Base-by-base conservation (phyloP, 1,284 basidiomycete species). In the Cryptococcus depauperatus region DNA sequence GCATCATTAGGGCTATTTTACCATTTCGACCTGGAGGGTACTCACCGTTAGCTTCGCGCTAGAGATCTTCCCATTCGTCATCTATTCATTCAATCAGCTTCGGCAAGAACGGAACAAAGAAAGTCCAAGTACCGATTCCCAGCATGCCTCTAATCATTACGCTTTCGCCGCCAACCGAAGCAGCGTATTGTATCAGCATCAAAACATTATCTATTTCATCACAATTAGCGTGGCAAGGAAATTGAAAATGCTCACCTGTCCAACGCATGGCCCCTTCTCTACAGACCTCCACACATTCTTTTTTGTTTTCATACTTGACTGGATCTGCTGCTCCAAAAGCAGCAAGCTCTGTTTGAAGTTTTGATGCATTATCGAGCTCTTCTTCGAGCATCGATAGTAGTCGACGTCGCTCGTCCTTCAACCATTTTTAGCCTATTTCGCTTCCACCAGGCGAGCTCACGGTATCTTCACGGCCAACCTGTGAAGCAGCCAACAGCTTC, bases 241-340 rank as follows among this genome's bases (percentile, higher is more conserved):
- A 50, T n/a, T n/a, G n/a, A n/a, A n/a, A n/a, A n/a, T n/a, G n/a
- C n/a, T n/a, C 57, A 89, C 87, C 87, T 35, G 88, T 91, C 85
- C 87, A 90, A 9, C 86, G 79, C 28, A 82, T 64, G 6, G 83
- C 79, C 3, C 85, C 86, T 58, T 88, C 84, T 50, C 82, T 84
- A 5, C 84, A 85, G 4, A 89, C 74, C 30, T 77, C 75, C 7
- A 80, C 74, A 0, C 81, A 85, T 34, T 81, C 71, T 46, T 76
- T 79, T 65, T 81, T 84, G 59, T 83, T 79, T 62, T 86, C 84
- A 29, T 89, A 76, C 60, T 81, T 83, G 40, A 74, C 76, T 0
- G 88, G 87, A 67, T 91, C 85, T 51, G 84, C 87, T 7, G 84
- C 82, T 35, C 84, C 84, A 57, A 85, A 88, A 34, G 69, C 71